phyloP scores from a whole-genome alignment of 1,284 basidiomycete species.

The Leccinum griseonigrum region DNA sequence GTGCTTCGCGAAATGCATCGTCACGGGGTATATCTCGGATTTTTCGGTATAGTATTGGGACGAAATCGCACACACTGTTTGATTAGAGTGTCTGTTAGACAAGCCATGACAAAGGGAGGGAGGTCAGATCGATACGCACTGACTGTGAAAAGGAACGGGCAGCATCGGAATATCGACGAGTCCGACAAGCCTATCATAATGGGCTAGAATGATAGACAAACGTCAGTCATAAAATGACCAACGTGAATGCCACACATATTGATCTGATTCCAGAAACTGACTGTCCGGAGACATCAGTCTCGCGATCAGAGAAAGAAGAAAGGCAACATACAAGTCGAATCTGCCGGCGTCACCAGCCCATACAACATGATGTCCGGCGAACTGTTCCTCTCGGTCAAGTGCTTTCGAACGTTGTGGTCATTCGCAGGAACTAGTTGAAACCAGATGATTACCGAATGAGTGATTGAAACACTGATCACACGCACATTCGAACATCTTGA shows the following conservation, averaged over 20 bases:
- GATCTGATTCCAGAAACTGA: conserved; percentile 65
- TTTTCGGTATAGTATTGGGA: conserved; percentile 73
- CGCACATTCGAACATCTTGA: conserved; percentile 60
- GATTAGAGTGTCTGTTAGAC: neutral
- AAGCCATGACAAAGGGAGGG: neutral
- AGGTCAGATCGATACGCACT: conserved; percentile 45
- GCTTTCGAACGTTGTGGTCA: conserved; percentile 63
- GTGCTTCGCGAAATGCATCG: conserved; percentile 84
- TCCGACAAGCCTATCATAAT: conserved; percentile 69
- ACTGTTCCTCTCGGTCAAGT: conserved; percentile 74
- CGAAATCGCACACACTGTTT: conserved; percentile 70
- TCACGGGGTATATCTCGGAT: conserved; percentile 77
- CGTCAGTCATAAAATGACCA: conserved; percentile 1
- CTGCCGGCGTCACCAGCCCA: conserved; percentile 76
- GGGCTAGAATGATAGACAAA: conserved; percentile 41
- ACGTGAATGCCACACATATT: conserved; percentile 49
- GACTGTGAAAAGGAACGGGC: conserved; percentile 81
- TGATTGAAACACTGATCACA: neutral
- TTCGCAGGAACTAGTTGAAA: conserved; percentile 57
- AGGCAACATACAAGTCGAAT: conserved; percentile 75
- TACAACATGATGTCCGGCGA: conserved; percentile 83
- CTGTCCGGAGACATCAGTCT: conserved; percentile 32
- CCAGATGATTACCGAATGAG: neutral
- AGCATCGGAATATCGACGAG: conserved; percentile 70
- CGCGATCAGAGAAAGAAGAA: neutral